Base-by-base conservation (phyloP, 2,329 filamentous ascomycete genomes). In the Paecilomyces variotii region DNA sequence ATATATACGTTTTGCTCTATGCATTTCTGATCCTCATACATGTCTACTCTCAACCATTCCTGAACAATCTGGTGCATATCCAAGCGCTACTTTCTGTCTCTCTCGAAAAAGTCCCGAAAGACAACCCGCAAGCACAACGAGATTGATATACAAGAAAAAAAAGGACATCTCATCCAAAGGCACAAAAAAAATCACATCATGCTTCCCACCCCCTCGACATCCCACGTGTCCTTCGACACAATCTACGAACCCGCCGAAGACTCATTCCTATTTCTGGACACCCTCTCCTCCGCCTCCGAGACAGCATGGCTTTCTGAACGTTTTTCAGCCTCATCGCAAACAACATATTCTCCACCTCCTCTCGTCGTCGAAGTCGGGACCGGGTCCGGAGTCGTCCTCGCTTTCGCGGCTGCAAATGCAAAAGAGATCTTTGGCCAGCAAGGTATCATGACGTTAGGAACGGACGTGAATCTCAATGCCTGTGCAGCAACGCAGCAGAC, bases 231-330 rank as follows among this genome's bases (percentile, higher is more conserved):
- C 57, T 96, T 92, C 76, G 84, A 90, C 72, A 86, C 88, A 57
- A 87, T 97, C 65, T 99, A 99, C 76, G 92, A 97, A 71, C 94
- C 94, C 35, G 88, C 93, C 10, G 94, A 99, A 76, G 94, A 99
- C 78, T 97, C 92, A 4, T 99, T 91, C 71, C 84, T 99, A 52
- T 83, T 99, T 54, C 84, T 99, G 30, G 93, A 99, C 76, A 96
- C 92, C 0, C 82, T 99, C 52, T 93, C 92, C 0, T 88, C 87
- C 1, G 60, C 79, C 0, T 72, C 82, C 1, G 91, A 96, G 75
- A 84, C 80, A 3, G 65, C 77, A 26, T 96, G 91, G 73, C 84
- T 97, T 24, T 79, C 79, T 19, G 59, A 75, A 4, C 84, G 83
- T 51, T 95, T 96, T 70, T 59, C 57, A 57, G 26, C 49, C 52